Conservation (phyloP, 2,329 filamentous ascomycete species). For the Aspergillus sclerotialis region DNA sequence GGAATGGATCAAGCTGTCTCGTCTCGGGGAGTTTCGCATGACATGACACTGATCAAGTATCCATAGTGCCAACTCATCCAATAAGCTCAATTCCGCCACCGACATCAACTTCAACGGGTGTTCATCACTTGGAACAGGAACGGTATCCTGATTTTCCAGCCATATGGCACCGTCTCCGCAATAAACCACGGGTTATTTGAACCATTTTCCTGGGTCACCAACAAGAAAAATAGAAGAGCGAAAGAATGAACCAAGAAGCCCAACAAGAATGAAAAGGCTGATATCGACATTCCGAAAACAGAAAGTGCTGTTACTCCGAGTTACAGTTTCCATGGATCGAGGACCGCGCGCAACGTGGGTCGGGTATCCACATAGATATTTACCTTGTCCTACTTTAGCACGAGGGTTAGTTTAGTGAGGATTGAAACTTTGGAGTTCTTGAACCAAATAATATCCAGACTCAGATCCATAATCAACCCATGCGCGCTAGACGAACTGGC, state of each 20-base stretch:
- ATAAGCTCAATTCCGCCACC: too few relatives aligned
- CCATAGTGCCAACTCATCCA: too few relatives aligned
- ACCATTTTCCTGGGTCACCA: too few relatives aligned
- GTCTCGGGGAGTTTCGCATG: too few relatives aligned
- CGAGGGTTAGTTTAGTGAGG: too few relatives aligned
- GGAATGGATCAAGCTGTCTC: too few relatives aligned
- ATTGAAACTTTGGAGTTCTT: not conserved
- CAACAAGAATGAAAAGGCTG: not conserved
- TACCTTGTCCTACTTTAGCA: too few relatives aligned
- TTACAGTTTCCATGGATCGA: not conserved
- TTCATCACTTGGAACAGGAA: not conserved
- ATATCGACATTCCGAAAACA: not conserved
- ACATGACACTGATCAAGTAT: too few relatives aligned
- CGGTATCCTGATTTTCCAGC: not conserved
- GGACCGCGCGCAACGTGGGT: not conserved
- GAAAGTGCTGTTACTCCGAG: not conserved
- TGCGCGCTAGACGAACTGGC: not conserved
- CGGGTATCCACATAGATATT: not conserved
- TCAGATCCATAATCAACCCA: too few relatives aligned
- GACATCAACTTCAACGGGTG: slow-evolving; percentile 82
- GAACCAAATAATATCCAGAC: not conserved
- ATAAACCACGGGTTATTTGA: not conserved
- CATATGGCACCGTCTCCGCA: not conserved
- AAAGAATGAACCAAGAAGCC: too few relatives aligned
- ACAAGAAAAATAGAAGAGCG: too few relatives aligned